Percentiles rank a stretch among this genome's conserved stretches.
Evolutionary conservation across 164 flowering plant species (phyloP).

Genomic region (Magnolia sinica): DNA sequence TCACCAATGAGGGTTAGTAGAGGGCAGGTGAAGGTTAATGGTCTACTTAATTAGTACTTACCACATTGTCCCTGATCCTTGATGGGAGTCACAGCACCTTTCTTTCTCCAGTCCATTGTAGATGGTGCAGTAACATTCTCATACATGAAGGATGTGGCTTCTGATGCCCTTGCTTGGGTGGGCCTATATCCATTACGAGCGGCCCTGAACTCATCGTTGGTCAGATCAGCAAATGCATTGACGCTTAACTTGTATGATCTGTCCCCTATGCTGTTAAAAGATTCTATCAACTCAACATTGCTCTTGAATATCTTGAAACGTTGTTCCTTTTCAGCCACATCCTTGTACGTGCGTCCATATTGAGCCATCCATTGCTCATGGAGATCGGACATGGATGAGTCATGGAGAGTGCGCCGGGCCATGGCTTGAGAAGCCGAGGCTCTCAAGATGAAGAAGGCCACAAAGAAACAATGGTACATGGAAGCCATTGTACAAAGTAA

Average conservation of each 20-base stretch:
- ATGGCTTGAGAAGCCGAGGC: background rate
- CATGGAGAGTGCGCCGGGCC: background rate
- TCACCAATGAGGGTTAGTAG: too few species aligned
- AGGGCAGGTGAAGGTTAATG: too few species aligned
- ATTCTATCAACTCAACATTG: slow-evolving; percentile 11
- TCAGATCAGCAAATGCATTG: slow-evolving; percentile 20
- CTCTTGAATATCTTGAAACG: slow-evolving; percentile 14
- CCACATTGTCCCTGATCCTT: slow-evolving; percentile 23
- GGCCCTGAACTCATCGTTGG: slow-evolving; percentile 18
- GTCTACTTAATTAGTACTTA: background rate
- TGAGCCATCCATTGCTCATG: slow-evolving; percentile 19
- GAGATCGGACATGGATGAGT: slow-evolving; percentile 1
- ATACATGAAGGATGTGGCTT: slow-evolving; percentile 20
- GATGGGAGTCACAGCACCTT: slow-evolving; percentile 21
- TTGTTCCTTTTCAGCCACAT: slow-evolving; percentile 3
- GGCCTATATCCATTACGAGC: slow-evolving; percentile 8
- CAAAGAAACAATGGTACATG: background rate
- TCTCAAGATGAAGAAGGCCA: background rate
- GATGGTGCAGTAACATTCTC: slow-evolving; percentile 26
- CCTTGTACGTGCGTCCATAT: slow-evolving; percentile 7
- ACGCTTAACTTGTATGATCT: slow-evolving; percentile 7
- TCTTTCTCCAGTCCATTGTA: slow-evolving; percentile 21
- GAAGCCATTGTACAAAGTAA: slow-evolving; percentile 2
- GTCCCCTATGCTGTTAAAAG: slow-evolving; percentile 10
- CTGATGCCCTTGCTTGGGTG: background rate